Evolutionary conservation across 805 yeast genomes (phyloP), one percentile per base, ranked within the genome.

Genomic region (Candida succiphila): DNA sequence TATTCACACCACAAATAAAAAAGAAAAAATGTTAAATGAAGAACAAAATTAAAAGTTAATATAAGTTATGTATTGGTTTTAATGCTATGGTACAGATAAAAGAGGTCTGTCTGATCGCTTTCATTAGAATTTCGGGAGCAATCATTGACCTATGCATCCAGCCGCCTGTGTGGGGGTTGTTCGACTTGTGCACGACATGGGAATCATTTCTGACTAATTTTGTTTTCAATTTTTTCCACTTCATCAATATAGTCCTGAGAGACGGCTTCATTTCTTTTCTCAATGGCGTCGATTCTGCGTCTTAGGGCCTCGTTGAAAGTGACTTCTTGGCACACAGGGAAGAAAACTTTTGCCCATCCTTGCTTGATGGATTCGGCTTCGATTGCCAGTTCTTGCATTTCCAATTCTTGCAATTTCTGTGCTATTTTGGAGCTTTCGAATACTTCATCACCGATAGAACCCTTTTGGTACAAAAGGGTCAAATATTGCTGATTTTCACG

Each of bases 291-390:
- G 24, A 72, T 48, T 49, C 96, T 78, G 64, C 92, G 76, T 58
- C 89, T 72, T 34, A 89, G 64, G 1, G 96, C 96, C 58, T 83
- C 89, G 53, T 89, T 92, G 58, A 87, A 83, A 41, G 95, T 85
- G 33, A 89, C 79, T 52, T 92, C 96, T 53, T 82, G 89, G 29
- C 88, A 79, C 12, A 78, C 70, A 8, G 82, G 82, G 49, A 86
- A 80, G 48, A 86, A 73, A 29, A 69, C 60, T 42, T 72, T 80
- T 7, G 79, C 75, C 95, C 96, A 88, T 23, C 86, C 89, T 29
- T 76, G 72, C 49, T 83, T 81, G 42, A 72, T 61, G 14, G 60
- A 43, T 52, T 84, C 86, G 28, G 92, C 86, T 56, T 85, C 95
- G 35, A 54, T 60, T 5, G 83, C 78, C 30, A 86, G 65, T 38